Percentiles rank a stretch among this genome's conserved stretches.
These are phyloP conservation scores for Mycena capillaripes DNA, from an alignment of 768 basidiomycete genomes.

Conservation along the genomic window DNA sequence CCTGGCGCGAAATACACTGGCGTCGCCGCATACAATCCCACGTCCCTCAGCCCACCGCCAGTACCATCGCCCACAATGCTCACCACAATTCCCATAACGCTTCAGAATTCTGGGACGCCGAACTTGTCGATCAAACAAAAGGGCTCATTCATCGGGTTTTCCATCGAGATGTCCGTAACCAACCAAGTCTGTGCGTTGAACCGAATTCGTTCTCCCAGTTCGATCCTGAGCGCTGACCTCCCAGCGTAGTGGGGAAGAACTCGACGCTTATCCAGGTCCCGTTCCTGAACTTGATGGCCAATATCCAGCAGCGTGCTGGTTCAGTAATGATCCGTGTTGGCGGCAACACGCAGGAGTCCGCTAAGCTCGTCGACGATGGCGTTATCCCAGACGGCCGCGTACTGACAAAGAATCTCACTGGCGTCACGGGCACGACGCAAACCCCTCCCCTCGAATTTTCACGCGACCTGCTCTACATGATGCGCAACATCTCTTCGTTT, in stretches of 20 bases:
- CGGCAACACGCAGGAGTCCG: neutral
- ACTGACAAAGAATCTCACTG: neutral
- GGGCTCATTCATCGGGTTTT: neutral
- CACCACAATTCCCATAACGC: neutral
- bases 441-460: neutral
- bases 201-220: neutral
- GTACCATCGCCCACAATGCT: neutral
- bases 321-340: neutral
- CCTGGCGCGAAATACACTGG: neutral
- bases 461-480: neutral
- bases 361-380: neutral
- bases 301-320: neutral
- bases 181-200: neutral
- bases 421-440: neutral
- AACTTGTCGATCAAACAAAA: neutral
- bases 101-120: neutral
- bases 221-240: neutral
- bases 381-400: neutral
- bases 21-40: slow-evolving; percentile 3
- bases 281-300: neutral
- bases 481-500: neutral
- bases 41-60: neutral
- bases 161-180: neutral
- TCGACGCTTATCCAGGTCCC: neutral
- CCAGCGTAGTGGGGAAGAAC: neutral